A percentile compares a stretch with the other conserved stretches of the same genome.
Evolutionary conservation across 106 monocot species (phyloP).

Genomic region (Acanthochlamys bracteata): DNA sequence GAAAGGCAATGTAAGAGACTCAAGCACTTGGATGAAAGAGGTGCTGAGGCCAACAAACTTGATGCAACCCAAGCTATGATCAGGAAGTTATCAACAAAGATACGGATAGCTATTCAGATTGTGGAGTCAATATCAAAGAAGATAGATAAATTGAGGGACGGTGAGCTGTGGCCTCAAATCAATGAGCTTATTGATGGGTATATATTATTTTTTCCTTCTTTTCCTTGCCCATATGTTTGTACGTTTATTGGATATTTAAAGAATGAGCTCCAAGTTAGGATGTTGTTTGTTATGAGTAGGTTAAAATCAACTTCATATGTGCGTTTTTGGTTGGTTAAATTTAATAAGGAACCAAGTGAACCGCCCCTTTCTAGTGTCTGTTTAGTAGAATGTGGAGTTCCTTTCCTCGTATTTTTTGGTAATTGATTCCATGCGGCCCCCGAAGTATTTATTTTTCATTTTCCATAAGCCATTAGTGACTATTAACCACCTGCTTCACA

Average conservation of each 20-base stretch:
- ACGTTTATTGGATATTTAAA: neutral
- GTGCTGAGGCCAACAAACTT: constrained; percentile 66
- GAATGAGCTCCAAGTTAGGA: too few species aligned
- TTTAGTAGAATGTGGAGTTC: too few species aligned
- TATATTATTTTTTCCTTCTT: neutral
- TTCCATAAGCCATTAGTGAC: too few species aligned
- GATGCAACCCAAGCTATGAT: constrained; percentile 47
- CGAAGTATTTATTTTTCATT: too few species aligned
- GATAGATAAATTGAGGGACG: constrained; percentile 73
- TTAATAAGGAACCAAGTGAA: too few species aligned
- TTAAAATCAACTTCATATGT: too few species aligned
- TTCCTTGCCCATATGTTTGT: neutral
- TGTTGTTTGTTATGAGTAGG: too few species aligned
- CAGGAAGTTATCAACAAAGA: constrained; percentile 69
- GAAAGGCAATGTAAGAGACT: constrained; percentile 48
- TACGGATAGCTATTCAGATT: constrained; percentile 73
- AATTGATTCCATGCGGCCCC: too few species aligned
- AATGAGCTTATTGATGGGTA: constrained; percentile 76
- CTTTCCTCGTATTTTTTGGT: too few species aligned
- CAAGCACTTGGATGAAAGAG: constrained; percentile 55
- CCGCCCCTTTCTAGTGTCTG: too few species aligned
- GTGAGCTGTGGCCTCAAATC: constrained; percentile 83
- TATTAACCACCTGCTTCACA: too few species aligned
- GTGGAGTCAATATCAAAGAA: constrained; percentile 60
- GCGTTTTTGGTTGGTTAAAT: too few species aligned